Evolutionary conservation across 2,329 filamentous ascomycete species (phyloP), one percentile per base, ranked within the genome.

Genomic region (Colletotrichum costaricense): DNA sequence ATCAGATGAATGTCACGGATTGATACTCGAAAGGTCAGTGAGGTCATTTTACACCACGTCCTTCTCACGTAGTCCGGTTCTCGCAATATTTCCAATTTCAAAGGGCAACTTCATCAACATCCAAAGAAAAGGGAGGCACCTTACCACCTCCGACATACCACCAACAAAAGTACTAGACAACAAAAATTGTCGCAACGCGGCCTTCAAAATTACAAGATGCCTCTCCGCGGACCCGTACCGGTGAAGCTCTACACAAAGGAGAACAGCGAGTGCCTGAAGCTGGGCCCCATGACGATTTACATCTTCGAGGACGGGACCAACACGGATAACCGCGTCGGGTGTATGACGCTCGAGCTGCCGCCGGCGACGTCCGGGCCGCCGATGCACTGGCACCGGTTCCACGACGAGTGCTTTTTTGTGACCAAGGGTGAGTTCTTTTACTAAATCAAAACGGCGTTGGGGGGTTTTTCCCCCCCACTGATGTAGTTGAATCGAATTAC

Each of bases 341-440:
- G 76, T 55, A 77, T 82, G 71, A 76, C 79, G 38, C 72, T 83
- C 35, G 77, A 79, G 73, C 69, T 82, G 8, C 81, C 81, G 1
- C 74, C 78, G 0, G 80, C 80, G 2, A 67, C 76, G 35, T 81
- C 79, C 8, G 81, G 81, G 2, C 81, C 81, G 35, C 81, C 81
- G 16, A 81, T 83, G 81, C 81, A 82, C 46, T 83, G 81, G 81
- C 81, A 82, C 67, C 78, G 81, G 5, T 82, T 82, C 54, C 81
- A 83, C 56, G 81, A 83, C 59, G 81, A 83, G 72, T 76, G 80
- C 56, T 83, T 83, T 74, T 76, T 82, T 60, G 77, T 82, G 3
- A 81, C 78, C 11, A 82, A 82, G 70, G 81, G 80, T 80, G 14
- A 5, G 16, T 11, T 58, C 42, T 56, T 14, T 4, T 14, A 4